phyloP scores from a whole-genome alignment of 345 rosid genomes.

The Aethionema arabicum region DNA sequence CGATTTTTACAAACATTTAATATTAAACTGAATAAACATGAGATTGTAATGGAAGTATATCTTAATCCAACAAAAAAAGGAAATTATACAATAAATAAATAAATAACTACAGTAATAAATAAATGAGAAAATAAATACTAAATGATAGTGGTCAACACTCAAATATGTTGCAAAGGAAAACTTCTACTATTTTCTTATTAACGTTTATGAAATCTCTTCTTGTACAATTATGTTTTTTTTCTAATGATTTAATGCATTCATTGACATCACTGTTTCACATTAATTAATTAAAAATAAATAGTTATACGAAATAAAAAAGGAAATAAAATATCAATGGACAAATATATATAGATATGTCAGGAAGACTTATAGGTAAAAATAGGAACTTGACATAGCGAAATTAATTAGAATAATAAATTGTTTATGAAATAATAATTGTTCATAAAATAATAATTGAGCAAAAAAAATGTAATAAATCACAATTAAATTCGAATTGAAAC shows the following conservation, averaged over 20 bases:
- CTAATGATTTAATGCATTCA: background rate
- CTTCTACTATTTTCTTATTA: conserved; percentile 13
- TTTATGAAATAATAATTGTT: no score
- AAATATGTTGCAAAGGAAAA: conserved; percentile 6
- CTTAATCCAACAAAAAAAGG: no score
- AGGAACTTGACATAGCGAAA: conserved; percentile 19
- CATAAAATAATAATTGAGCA: no score
- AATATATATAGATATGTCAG: conserved; percentile 33
- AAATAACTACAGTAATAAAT: no score
- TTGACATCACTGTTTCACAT: conserved; percentile 26
- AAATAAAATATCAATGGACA: background rate
- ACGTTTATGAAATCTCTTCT: conserved; percentile 15
- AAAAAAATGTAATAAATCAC: conserved; percentile 5
- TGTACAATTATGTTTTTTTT: conserved; percentile 19
- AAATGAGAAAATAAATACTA: no score
- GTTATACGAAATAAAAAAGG: background rate
- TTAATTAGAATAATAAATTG: background rate
- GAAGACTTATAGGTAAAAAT: conserved; percentile 9
- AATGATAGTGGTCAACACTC: background rate
- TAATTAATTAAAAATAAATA: conserved; percentile 1
- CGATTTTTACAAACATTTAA: no score
- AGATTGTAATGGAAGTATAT: no score
- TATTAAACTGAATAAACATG: no score
- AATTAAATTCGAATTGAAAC: no score
- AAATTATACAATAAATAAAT: no score